Evolutionary conservation across 176 grass and related monocot genomes (phyloP), one percentile per base, ranked within the genome.

Genomic region (Cymbopogon citratus): DNA sequence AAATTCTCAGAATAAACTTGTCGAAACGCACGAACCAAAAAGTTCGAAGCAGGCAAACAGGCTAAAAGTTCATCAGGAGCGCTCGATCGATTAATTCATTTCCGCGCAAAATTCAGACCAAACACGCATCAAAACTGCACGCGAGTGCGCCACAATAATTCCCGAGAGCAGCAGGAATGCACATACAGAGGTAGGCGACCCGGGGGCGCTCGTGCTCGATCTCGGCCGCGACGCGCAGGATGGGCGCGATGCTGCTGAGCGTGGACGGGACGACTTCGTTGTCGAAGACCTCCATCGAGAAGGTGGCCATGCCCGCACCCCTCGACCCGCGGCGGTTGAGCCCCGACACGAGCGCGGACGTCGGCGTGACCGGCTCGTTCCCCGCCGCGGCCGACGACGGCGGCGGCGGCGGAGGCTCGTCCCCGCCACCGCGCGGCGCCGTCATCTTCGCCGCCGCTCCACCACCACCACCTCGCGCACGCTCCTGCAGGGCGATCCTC

Each of bases 211-310:
- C 95, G 28, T 80, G 44, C 72, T 98, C 95, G 82, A 98, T 91
- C 88, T 98, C 88, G 24, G 90, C 84, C 9, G 95, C 92, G 31
- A 91, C 90, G 40, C 95, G 88, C 43, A 98, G 95, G 84, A 98
- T 91, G 44, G 92, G 95, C n/a, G 87, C 90, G 69, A 98, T 93
- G 84, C 88, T 93, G 72, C 34, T 92, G 25, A 98, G 88, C 62
- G 92, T 87, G 18, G 95, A 83, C 12, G 95, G 95, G 54, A 93
- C 95, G 10, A 98, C 92, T 73, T 94, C 95, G 76, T 95, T 95
- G 79, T 98, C 92, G 74, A 98, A 98, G 21, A 98, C 95, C 90
- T 98, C 92, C 92, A 93, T 93, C 39, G 95, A 95, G 90, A 98
- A 98, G 36, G 82, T 90, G 26, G 84, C 81, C 95, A 85, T 93